A percentile compares a stretch with the other conserved stretches of the same genome.
Evolutionary conservation across 2,329 filamentous ascomycete genomes (phyloP).

Genomic region (Fusarium sambucinum): DNA sequence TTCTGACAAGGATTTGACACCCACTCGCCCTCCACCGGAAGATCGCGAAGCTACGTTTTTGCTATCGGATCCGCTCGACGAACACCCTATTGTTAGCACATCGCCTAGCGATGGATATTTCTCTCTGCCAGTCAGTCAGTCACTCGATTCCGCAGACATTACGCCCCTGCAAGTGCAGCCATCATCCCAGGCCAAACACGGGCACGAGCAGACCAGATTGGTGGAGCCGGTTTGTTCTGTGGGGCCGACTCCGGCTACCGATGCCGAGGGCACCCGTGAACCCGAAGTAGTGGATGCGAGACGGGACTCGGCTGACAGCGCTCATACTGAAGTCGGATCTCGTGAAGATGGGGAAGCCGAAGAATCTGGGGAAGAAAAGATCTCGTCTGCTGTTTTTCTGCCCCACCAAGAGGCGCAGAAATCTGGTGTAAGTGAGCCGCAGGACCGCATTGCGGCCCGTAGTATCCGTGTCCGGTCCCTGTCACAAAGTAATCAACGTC

Average conservation of each 20-base stretch:
- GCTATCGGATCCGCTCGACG: slow-evolving; percentile 26
- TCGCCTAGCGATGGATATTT: slow-evolving; percentile 47
- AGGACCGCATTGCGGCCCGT: slow-evolving; percentile 57
- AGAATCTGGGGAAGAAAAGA: slow-evolving; percentile 83
- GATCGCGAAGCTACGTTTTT: slow-evolving; percentile 25
- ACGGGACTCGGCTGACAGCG: slow-evolving; percentile 56
- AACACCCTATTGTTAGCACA: slow-evolving; percentile 35
- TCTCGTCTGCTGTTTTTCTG: slow-evolving; percentile 86
- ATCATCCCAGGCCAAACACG: slow-evolving; percentile 27
- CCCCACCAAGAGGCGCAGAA: slow-evolving; percentile 74
- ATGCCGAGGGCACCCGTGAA: slow-evolving; percentile 40
- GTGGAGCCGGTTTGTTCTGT: slow-evolving; percentile 38
- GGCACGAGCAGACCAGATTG: slow-evolving; percentile 41
- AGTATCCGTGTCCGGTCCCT: slow-evolving; percentile 61
- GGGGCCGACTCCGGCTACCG: slow-evolving; percentile 44
- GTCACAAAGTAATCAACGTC: slow-evolving; percentile 56
- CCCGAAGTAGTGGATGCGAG: slow-evolving; percentile 50
- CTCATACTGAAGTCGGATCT: slow-evolving; percentile 53
- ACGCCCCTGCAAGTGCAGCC: slow-evolving; percentile 35
- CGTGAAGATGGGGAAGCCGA: slow-evolving; percentile 56
- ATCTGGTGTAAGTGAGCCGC: slow-evolving; percentile 48
- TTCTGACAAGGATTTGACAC: slow-evolving; percentile 14
- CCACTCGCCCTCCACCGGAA: slow-evolving; percentile 28
- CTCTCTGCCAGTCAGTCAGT: slow-evolving; percentile 30
- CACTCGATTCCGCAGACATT: slow-evolving; percentile 14